A percentile compares a stretch with the other conserved stretches of the same genome.
Conservation (phyloP, 805 yeast genomes). For the Barnettozyma botsteinii region DNA sequence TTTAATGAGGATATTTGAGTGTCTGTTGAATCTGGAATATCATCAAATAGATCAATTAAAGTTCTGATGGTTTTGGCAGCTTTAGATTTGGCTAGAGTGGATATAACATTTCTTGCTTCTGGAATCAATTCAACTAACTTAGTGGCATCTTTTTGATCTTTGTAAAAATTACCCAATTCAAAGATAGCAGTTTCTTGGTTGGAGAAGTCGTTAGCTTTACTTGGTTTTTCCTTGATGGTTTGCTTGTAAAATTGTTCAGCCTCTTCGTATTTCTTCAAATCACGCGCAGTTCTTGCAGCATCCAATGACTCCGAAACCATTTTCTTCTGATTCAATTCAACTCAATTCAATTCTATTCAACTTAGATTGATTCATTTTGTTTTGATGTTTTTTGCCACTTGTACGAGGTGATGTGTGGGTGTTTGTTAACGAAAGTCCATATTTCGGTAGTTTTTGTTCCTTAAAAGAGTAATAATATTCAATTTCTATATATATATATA, state of each 20-base stretch:
- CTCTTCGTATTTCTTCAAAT: slow-evolving; percentile 39
- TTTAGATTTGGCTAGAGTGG: slow-evolving; percentile 84
- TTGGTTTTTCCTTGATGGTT: slow-evolving; percentile 35
- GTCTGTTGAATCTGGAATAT: slow-evolving; percentile 55
- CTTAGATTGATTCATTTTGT: background rate
- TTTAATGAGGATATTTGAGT: slow-evolving; percentile 67
- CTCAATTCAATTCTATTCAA: background rate
- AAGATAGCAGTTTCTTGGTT: slow-evolving; percentile 37
- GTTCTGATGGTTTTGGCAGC: slow-evolving; percentile 85
- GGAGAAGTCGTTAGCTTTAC: slow-evolving; percentile 21
- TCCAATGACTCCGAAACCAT: slow-evolving; percentile 33
- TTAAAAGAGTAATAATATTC: too few relatives aligned
- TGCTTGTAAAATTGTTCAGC: slow-evolving; percentile 60
- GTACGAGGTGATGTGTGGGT: background rate
- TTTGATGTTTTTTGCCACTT: slow-evolving; percentile 10
- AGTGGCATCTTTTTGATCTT: slow-evolving; percentile 38
- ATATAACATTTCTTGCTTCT: slow-evolving; percentile 64
- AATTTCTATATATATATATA: too few relatives aligned
- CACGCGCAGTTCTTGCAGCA: slow-evolving; percentile 56
- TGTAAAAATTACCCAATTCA: slow-evolving; percentile 72
- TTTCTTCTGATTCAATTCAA: background rate
- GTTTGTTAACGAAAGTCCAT: too few relatives aligned
- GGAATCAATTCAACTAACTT: slow-evolving; percentile 59
- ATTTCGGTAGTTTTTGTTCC: too few relatives aligned
- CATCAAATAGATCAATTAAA: slow-evolving; percentile 72